Base-by-base conservation (phyloP, 257 asterid species). In the Penstemon davidsonii region DNA sequence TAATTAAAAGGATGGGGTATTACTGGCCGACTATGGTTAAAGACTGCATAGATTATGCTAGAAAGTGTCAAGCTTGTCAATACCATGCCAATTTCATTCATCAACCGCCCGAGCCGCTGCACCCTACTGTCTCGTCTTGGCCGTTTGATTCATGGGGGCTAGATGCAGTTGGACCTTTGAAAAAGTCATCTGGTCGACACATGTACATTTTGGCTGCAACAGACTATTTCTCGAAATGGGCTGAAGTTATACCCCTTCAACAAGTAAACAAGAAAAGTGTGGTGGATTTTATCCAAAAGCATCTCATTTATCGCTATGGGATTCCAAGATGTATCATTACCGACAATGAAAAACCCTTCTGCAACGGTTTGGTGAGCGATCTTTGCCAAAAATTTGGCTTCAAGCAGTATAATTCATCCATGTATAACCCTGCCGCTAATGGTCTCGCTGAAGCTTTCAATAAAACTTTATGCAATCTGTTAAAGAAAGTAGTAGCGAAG, bases 221-320 rank as follows among this genome's bases (percentile, higher is more conserved):
- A 0, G 60, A 33, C 3, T 55, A 19, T 8, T 55, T 55, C 4
- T 55, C 41, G 8, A 55, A 33, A 12, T 55, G 15, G 60, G 12
- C 60, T 55, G 60, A 55, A 19, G 41, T 5, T 0, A 8, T 55
- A 8, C 25, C 60, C n/a, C 41, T 33, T n/a, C 13, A 8, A 39
- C 2, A 57, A 10, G 60, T 51, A 6, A 70, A 49, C 62, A 70
- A 19, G 8, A 36, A 70, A 4, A 60, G 61, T 60, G 25, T 19
- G 25, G 25, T 1, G 25, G 25, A 19, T 19, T 19, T 19, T 19
- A 19, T 19, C 25, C 25, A 19, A 19, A 19, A 19, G 25, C 25
- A n/a, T 19, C 25, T 19, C 25, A 19, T 19, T 19, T 19, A 19
- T 19, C 25, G 25, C 25, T 19, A 19, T 19, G 25, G 25, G 25